Evolutionary conservation across 257 asterid species (phyloP), one percentile per base, ranked within the genome.

Genomic region (Schizonepeta tenuifolia): DNA sequence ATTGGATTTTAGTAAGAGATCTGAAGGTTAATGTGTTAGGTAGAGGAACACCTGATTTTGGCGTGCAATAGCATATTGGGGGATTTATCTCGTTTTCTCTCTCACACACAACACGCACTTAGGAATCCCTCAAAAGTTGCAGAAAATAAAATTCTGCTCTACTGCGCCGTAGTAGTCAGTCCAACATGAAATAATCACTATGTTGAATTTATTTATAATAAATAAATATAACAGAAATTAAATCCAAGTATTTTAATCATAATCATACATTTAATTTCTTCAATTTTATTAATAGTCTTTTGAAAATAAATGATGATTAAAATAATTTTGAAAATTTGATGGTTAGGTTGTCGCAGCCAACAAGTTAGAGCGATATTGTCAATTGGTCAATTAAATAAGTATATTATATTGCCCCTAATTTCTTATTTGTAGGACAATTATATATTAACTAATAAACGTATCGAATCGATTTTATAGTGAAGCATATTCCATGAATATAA

Each of bases 41-140:
- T 21, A 15, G 12, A 41, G 14, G 20, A 55, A 53, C 66, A 71
- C 57, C 78, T 40, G 72, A 75, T 12, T 58, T 67, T 57, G 64
- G 46, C 11, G 38, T 46, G 82, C 20, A 46, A 33, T 36, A 38
- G 44, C 67, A 36, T 57, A 50, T 67, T 43, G 44, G 62, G 61
- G 22, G 0, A 8, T 62, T 51, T 69, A 38, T 60, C 51, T 21
- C 63, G 41, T 24, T 18, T 26, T 59, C 75, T 67, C 63, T 59
- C 79, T 31, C 79, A 35, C 79, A 49, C 79, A 47, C 63, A 63
- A 69, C 59, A 69, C 67, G 70, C 70, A 58, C 12, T 41, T 41
- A 9, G 47, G 74, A 64, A 22, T 65, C 56, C 36, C 70, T 28
- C 36, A 11, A 35, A 18, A 62, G 35, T 62, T 62, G 70, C 77